Evolutionary conservation across 805 yeast species (phyloP), one percentile per base, ranked within the genome.

Genomic region (Lipomyces starkeyi): DNA sequence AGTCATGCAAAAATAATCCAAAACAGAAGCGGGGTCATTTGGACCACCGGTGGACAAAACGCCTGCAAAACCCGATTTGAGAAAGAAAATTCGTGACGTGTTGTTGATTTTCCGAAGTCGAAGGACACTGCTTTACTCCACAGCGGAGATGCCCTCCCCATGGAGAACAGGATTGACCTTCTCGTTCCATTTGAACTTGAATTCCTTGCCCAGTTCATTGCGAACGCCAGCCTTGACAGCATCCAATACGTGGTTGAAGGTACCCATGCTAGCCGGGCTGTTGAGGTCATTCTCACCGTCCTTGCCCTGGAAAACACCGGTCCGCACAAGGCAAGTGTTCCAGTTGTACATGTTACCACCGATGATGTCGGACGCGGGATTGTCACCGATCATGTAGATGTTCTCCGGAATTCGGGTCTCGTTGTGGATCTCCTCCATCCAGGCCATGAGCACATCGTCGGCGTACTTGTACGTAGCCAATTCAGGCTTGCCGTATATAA

Each of bases 261-360:
- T 84, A 73, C 87, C 87, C 78, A 90, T 91, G 56, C 56, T 52
- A 20, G 56, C 56, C 56, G 67, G 97, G 97, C 76, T 85, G 83
- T 78, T 91, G 90, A 75, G 56, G 56, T 52, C 56, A 52, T 52
- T 52, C 56, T 52, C 56, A 52, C 56, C 56, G 32, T 52, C 56
- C 88, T 89, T 25, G 97, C 85, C 91, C 79, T 90, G 88, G 79
- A 90, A 91, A 66, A 91, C 97, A 77, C 97, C 97, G 52, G 97
- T 91, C 79, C 91, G 89, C 53, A 91, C 97, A 75, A 91, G 82
- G 67, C 91, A 91, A 34, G 96, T 90, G 79, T 84, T 87, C 97
- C 97, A 91, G 76, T 91, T 95, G 79, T 90, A 94, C 22, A 93
- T 88, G 80, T 91, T 91, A 63, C 96, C 96, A 80, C 91, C 91